Base-by-base conservation (phyloP, 2,329 filamentous ascomycete genomes). In the Cucurbitaria berberidis region DNA sequence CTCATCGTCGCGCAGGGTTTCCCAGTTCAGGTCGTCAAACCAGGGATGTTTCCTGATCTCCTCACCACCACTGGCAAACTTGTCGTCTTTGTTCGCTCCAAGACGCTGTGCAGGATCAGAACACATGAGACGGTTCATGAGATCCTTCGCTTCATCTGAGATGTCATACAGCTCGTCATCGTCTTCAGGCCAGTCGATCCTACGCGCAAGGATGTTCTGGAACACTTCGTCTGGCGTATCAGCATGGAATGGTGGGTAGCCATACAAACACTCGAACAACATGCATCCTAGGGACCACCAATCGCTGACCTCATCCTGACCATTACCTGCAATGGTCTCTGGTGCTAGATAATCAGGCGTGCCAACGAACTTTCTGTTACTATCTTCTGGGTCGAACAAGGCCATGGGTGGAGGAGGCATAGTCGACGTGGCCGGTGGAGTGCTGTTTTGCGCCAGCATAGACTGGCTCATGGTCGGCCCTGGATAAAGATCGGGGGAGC, bases 241-340 rank as follows among this genome's bases (percentile, higher is more conserved):
- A 1, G 91, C 95, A 73, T 98, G 92, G 75, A 99, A 99, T 0
- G 95, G 95, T 0, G 95, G 95, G 52, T 91, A 89, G 1, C 95
- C 95, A 69, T 91, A 98, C 2, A 99, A 79, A 62, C 96, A 97
- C 69, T 99, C 95, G 67, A 97, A 99, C 75, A 98, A 80, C 64
- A 99, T 98, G 74, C 96, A 99, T 0, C 95, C 95, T n/a, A 99
- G 83, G 19, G 95, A 98, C 95, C 95, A 99, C 95, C 95, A 99
- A 86, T 99, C 95, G 71, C 95, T 98, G 63, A 93, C 95, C 74
- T 98, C 93, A 69, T 99, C 95, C 74, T 99, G 95, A 1, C 93
- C 92, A 62, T 92, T 87, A 44, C 96, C 95, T 61, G 91, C 93
- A 70, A 99, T 96, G 0, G 96, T 99, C 73, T 99, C 96, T 0